Percentiles rank a stretch among this genome's conserved stretches.
Evolutionary conservation across 345 rosid species (phyloP).

Genomic region (Clarkia xantiana): DNA sequence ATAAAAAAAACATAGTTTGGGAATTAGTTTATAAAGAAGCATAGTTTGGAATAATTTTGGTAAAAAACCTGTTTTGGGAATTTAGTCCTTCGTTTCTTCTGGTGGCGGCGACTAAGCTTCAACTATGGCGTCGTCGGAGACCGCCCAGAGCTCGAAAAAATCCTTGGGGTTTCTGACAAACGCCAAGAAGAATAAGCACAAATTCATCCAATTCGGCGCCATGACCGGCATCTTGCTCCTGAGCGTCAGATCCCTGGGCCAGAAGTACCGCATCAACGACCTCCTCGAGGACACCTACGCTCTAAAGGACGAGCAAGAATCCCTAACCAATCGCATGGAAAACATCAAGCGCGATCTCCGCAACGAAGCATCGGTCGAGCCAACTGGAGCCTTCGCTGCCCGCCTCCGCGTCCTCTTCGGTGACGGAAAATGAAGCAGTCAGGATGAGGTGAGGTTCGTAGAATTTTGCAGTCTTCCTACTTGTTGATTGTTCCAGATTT

Average conservation of each 20-base stretch:
- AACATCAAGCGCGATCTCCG: conserved; percentile 44
- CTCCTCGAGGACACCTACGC: conserved; percentile 52
- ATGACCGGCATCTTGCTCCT: conserved; percentile 69
- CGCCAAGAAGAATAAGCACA: conserved; percentile 43
- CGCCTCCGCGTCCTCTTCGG: conserved; percentile 64
- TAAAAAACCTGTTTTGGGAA: too few species aligned
- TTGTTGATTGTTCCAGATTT: too few species aligned
- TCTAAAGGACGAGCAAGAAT: conserved; percentile 49
- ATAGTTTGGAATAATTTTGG: too few species aligned
- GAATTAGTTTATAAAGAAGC: too few species aligned
- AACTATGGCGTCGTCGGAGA: conserved; percentile 20
- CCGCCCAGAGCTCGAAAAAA: conserved; percentile 20
- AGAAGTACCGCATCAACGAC: conserved; percentile 63
- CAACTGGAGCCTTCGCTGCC: conserved; percentile 57
- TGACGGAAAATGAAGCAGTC: conserved; percentile 21
- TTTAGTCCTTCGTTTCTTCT: too few species aligned
- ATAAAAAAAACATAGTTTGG: too few species aligned
- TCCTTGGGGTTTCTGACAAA: conserved; percentile 32
- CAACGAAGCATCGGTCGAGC: conserved; percentile 64
- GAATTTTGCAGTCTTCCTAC: neutral
- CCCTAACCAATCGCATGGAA: conserved; percentile 39
- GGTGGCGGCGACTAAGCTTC: neutral
- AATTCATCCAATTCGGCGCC: conserved; percentile 62
- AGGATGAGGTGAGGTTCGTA: neutral
- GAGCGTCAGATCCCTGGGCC: conserved; percentile 74